Evolutionary conservation across 768 basidiomycete genomes (phyloP).

Genomic region (Lentinula boryana): DNA sequence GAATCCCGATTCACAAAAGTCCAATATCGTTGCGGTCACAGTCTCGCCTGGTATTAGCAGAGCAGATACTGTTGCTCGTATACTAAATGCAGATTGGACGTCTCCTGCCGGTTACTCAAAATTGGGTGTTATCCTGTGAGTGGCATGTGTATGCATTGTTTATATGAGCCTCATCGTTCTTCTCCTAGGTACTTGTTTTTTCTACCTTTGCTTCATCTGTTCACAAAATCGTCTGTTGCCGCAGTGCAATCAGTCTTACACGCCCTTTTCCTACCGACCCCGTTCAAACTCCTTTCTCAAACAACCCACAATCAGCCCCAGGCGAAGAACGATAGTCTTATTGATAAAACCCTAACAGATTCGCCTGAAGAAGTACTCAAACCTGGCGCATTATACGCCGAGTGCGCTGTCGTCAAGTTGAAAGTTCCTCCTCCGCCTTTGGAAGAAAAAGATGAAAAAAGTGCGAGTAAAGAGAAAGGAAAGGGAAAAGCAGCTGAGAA

Average conservation of each 20-base stretch:
- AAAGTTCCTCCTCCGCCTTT: conserved; percentile 23
- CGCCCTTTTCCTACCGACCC: conserved; percentile 75
- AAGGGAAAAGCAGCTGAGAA: conserved; percentile 14
- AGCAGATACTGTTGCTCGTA: conserved; percentile 55
- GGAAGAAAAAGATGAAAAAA: conserved; percentile 15
- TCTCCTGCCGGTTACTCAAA: conserved; percentile 28
- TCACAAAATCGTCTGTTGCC: conserved; percentile 61
- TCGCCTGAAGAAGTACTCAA: conserved; percentile 60
- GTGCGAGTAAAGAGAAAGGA: conserved; percentile 8
- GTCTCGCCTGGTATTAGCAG: conserved; percentile 77
- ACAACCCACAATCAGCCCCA: conserved; percentile 5
- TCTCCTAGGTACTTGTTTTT: conserved; percentile 53
- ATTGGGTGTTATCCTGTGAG: conserved; percentile 46
- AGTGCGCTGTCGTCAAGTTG: conserved; percentile 61
- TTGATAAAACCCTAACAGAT: conserved; percentile 10
- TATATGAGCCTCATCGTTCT: not conserved
- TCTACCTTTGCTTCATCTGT: conserved; percentile 60
- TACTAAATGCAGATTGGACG: conserved; percentile 45
- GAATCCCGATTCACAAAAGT: conserved; percentile 42
- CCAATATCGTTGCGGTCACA: conserved; percentile 69
- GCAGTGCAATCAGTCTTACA: conserved; percentile 78
- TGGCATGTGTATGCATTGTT: conserved; percentile 11
- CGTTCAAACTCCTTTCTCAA: conserved; percentile 50
- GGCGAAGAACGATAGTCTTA: not conserved
- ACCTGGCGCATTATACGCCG: conserved; percentile 72